Base-by-base conservation (phyloP, 2,329 filamentous ascomycete species). In the Colletotrichum orchidophilum region DNA sequence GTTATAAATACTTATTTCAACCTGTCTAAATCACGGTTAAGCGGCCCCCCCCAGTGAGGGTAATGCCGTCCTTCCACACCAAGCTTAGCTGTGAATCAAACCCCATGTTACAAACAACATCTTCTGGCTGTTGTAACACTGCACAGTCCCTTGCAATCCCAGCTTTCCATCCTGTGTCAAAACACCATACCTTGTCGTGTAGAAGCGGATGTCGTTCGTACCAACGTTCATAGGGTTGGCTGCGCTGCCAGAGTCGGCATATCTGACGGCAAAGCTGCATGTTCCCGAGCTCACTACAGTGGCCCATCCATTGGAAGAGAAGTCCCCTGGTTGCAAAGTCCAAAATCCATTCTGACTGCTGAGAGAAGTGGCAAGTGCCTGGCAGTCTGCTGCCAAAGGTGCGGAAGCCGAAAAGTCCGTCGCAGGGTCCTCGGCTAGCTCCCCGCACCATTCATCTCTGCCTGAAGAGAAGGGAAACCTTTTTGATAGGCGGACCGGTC, bases 381-480 rank as follows among this genome's bases (percentile, higher is more conserved):
- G 49, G 26, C 73, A 73, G 58, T 74, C 71, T 26, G 62, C 59
- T 15, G 64, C 68, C 55, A 54, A 52, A 3, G 73, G 73, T 11
- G 71, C 67, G 3, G 65, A 52, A 7, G 66, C 18, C 11, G 70
- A 71, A 24, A 57, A 70, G 50, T 71, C 62, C 9, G 71, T 59
- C 33, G 46, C 53, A 1, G 63, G 64, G 39, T 63, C 52, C 39
- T 70, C 55, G 21, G 66, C 66, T 9, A 58, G 27, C 33, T 73
- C 73, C 29, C 71, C 67, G 65, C 73, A 74, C 64, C 59, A 74
- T 31, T 74, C 71, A 33, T 68, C 63, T 26, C 67, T 62, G 49
- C 73, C 70, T 53, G 70, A 35, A 18, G 60, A 70, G 33, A 72
- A 72, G 26, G 55, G 24, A 35, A 66, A 61, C 5, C 70, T 35